A percentile compares a stretch with the other conserved stretches of the same genome.
These are phyloP conservation scores for Nakazawaea ishiwadae DNA, from an alignment of 805 yeast genomes.

Conservation along the genomic window DNA sequence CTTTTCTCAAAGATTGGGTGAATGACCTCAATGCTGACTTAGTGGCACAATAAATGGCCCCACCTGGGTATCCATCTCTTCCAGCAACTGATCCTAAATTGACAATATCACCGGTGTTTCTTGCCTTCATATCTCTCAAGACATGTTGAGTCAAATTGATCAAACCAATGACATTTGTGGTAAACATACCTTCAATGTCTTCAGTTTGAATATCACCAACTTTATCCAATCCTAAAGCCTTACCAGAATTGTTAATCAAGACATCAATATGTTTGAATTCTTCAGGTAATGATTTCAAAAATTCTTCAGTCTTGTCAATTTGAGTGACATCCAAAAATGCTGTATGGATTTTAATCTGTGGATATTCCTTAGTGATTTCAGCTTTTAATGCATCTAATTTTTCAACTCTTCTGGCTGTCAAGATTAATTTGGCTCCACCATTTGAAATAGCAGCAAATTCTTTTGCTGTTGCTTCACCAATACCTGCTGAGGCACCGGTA, in stretches of 20 bases:
- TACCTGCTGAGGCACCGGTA: constrained; percentile 48
- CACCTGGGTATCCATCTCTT: constrained; percentile 65
- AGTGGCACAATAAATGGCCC: constrained; percentile 67
- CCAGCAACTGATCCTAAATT: constrained; percentile 71
- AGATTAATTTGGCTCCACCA: constrained; percentile 65
- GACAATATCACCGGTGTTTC: constrained; percentile 51
- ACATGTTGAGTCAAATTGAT: constrained; percentile 40
- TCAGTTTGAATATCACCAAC: constrained; percentile 33
- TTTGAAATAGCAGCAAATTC: constrained; percentile 53
- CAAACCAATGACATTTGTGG: constrained; percentile 43
- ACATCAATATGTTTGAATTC: constrained; percentile 58
- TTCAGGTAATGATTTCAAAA: constrained; percentile 46
- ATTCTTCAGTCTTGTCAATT: constrained; percentile 44
- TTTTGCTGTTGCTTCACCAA: constrained; percentile 43
- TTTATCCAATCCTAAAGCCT: constrained; percentile 40
- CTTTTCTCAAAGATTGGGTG: constrained; percentile 62
- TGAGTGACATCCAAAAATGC: constrained; percentile 55
- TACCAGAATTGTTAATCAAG: constrained; percentile 57
- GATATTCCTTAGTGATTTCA: constrained; percentile 42
- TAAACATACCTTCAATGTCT: constrained; percentile 38
- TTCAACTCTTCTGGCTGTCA: constrained; percentile 75
- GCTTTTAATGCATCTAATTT: constrained; percentile 46
- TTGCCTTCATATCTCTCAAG: constrained; percentile 35
- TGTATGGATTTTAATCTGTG: constrained; percentile 39
- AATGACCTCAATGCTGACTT: constrained; percentile 61